Percentiles rank a stretch among this genome's conserved stretches.
Conservation (phyloP, 2,329 filamentous ascomycete species). For the Ophiostoma fasciatum region DNA sequence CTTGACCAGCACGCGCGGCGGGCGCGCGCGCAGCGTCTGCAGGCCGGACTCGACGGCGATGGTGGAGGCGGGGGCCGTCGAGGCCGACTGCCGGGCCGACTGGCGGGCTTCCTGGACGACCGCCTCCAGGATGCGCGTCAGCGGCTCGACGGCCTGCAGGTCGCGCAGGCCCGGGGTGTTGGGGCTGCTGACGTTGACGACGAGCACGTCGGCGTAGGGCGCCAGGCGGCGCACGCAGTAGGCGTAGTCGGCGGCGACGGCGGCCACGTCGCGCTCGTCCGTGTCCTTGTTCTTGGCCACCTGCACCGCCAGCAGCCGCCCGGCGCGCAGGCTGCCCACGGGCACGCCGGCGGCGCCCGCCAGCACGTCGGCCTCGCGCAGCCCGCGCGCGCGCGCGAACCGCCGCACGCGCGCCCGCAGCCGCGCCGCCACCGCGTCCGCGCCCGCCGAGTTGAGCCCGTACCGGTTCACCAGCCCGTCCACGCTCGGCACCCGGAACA, state of each 20-base stretch:
- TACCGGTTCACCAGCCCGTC: constrained; percentile 91
- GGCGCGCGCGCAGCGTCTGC: constrained; percentile 39
- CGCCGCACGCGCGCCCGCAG: constrained; percentile 63
- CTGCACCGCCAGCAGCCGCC: constrained; percentile 75
- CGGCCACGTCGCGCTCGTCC: constrained; percentile 67
- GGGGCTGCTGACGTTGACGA: constrained; percentile 93
- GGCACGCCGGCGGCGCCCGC: constrained; percentile 59
- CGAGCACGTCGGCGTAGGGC: constrained; percentile 85
- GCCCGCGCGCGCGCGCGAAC: constrained; percentile 57
- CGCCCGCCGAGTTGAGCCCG: constrained; percentile 83
- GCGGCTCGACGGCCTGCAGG: constrained; percentile 68
- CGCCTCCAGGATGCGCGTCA: constrained; percentile 65
- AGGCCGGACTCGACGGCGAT: constrained; percentile 6
- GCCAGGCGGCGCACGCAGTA: constrained; percentile 73
- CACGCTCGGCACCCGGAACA: constrained; percentile 72
- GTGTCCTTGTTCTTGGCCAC: constrained; percentile 96
- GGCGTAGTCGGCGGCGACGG: constrained; percentile 71
- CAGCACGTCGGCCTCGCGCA: constrained; percentile 59
- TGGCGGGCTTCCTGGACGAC: constrained; percentile 66
- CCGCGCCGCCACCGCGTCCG: constrained; percentile 68
- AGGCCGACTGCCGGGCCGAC: constrained; percentile 31
- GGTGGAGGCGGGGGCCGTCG: no score
- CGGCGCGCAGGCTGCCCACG: constrained; percentile 62
- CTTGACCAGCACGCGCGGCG: constrained; percentile 89
- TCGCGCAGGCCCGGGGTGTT: constrained; percentile 87